Evolutionary conservation across 768 basidiomycete species (phyloP), one percentile per base, ranked within the genome.

Genomic region (Phaffia australis): DNA sequence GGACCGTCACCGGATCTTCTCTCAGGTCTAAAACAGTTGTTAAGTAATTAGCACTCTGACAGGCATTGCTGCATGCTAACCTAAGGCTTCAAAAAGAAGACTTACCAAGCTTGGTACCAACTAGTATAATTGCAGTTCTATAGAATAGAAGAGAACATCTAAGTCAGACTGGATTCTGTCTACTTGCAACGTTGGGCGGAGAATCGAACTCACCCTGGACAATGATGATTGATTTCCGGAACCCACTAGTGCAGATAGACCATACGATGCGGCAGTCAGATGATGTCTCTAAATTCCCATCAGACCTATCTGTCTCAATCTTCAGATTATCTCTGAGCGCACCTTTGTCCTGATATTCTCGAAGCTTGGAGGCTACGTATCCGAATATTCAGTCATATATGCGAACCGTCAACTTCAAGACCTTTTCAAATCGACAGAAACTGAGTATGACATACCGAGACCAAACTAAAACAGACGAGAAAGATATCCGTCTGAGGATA

Each of bases 401-500:
- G 42, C 8, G 1, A 42, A 7, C 1, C 23, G 11, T 29, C 16
- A 16, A 25, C 7, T 18, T 47, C 32, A 65, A 48, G 5, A 21
- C 27, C 9, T 4, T 15, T 18, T 18, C 11, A 56, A 49, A 15
- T 21, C 16, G 32, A 46, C 2, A 42, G 18, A 46, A 9, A 56
- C 16, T 15, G 47, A 19, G 1, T 18, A 46, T 23, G 14, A 49
- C 51, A 46, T 16, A 66, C 65, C 58, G 67, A 69, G 50, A 69
- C 67, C 49, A 69, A 57, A 23, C 67, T 69, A 82, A 98, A 99
- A 79, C 95, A 99, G 71, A 98, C 93, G 65, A 99, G 82, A 83
- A 99, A 98, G 64, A 98, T 94, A 75, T 98, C 94, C 68, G 94
- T 99, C 79, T 99, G 94, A 46, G 94, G 94, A 82, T 99, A 99